Base-by-base conservation (phyloP, 768 basidiomycete species). In the Pleurotus djamor region DNA sequence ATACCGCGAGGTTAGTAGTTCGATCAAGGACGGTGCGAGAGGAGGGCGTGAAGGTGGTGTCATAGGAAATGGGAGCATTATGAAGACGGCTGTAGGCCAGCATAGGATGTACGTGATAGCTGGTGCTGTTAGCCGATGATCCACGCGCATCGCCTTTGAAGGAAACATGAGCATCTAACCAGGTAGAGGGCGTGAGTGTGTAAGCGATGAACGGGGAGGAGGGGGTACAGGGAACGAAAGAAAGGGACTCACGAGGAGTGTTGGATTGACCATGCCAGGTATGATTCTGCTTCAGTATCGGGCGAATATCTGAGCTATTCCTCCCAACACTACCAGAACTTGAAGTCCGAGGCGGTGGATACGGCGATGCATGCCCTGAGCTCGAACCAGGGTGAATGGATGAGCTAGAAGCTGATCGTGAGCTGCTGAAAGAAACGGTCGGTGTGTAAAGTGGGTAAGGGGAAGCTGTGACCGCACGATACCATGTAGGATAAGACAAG, bases 81-180 rank as follows among this genome's bases (percentile, higher is more conserved):
- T 84, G 82, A 14, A 81, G 72, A 44, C 80, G 79, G 32, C 81
- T 82, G 52, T 79, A 76, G 3, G 86, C 83, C 51, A 88, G 77
- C 0, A 88, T 71, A 4, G 87, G 87, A 64, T 88, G 87, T 80
- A 88, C 84, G 65, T 84, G 79, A 28, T 84, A 43, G 78, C 69
- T 4, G 66, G 63, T 13, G 72, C 69, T 57, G 64, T 28, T 28
- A 28, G 77, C 65, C 63, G 68, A 13, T 73, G 74, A 60, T 74
- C 71, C 28, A 64, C 57, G 41, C 54, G 32, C 36, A 47, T 47
- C 52, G 16, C 32, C 55, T 36, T 48, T 58, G 63, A 75, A 74
- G 34, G 72, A 72, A 12, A 74, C 74, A 54, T 72, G 72, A 37
- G 68, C 65, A 58, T 69, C 72, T 72, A 62, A 48, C n/a, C 44